Evolutionary conservation across 2,329 filamentous ascomycete species (phyloP), one percentile per base, ranked within the genome.

Genomic region (Penicillium sp.): DNA sequence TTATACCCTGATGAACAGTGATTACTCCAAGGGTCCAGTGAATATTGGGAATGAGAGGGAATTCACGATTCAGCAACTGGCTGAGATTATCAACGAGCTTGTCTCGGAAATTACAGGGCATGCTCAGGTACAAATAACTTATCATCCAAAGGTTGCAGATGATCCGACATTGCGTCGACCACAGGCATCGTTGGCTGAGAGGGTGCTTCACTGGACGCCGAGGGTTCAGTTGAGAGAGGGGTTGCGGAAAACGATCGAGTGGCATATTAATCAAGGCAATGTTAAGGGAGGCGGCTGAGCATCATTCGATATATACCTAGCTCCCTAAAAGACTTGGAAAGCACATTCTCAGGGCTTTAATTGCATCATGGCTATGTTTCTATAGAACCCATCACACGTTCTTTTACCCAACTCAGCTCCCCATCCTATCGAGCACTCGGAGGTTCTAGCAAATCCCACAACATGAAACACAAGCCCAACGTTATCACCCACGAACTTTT

Each of bases 41-140:
- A 70, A 70, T 49, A 62, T 70, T 36, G 66, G 67, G 3, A 70
- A 69, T 42, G 60, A 63, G 28, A 54, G 62, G 9, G 67, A 70
- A 46, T 63, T 64, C 31, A 63, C 65, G 2, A 65, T 69, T 48
- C 57, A 62, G 44, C 50, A 65, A 28, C 60, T 70, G 46, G 66
- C 66, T 16, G 57, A 62, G 38, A 59, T 63, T 48, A 56, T 65
- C 12, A 50, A 57, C 6, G 49, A 58, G 16, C 47, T 66, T 12
- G 62, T 67, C 9, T 34, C 47, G 8, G 33, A 51, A 28, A 50
- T 52, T 13, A 53, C 42, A 6, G 45, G 45, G 2, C 23, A 15
- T 13, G 47, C 42, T 0, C 45, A 16, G 4, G 39, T 47, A 21
- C 48, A 41, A 31, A 58, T 51, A 45, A 51, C 23, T 23, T 49